phyloP scores from a whole-genome alignment of 495 filamentous ascomycete species.

The Tetracladium setigerum region DNA sequence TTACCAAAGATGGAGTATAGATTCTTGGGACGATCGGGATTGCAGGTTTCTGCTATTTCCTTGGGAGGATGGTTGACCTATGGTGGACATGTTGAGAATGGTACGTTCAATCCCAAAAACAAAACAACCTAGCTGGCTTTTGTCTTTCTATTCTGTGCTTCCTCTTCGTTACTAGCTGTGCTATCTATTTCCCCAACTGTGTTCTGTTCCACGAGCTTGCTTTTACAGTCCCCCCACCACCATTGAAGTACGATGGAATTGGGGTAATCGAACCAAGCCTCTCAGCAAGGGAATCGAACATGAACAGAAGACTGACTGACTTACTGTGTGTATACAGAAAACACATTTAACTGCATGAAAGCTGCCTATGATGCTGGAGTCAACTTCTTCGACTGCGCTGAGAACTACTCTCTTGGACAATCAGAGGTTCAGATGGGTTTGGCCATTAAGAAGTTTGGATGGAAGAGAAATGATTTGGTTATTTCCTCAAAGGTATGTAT shows the following conservation, averaged over 20 bases:
- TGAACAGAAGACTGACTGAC: slow-evolving; percentile 3
- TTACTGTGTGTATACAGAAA: slow-evolving; percentile 33
- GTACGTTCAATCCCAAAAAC: too few relatives aligned
- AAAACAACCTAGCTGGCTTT: too few relatives aligned
- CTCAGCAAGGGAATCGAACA: not conserved
- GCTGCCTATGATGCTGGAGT: slow-evolving; percentile 68
- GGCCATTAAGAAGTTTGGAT: slow-evolving; percentile 57
- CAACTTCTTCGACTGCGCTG: slow-evolving; percentile 67
- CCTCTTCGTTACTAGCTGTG: not conserved
- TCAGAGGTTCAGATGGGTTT: slow-evolving; percentile 69
- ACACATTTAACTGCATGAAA: slow-evolving; percentile 61
- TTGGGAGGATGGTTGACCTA: slow-evolving; percentile 74
- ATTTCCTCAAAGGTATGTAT: slow-evolving; percentile 69
- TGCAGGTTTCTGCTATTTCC: slow-evolving; percentile 68
- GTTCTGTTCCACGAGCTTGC: not conserved
- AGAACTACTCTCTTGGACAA: slow-evolving; percentile 56
- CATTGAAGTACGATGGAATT: not conserved
- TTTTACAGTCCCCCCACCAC: not conserved
- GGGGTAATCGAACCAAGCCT: too few relatives aligned
- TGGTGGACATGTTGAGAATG: slow-evolving; percentile 65
- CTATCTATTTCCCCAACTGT: not conserved
- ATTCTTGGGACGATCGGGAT: slow-evolving; percentile 63
- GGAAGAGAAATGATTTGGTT: slow-evolving; percentile 77
- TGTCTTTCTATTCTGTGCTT: too few relatives aligned
- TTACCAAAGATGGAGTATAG: slow-evolving; percentile 67